Evolutionary conservation across 208 protist genomes (phyloP), one percentile per base, ranked within the genome.

Genomic region (Leishmania gerbilli): DNA sequence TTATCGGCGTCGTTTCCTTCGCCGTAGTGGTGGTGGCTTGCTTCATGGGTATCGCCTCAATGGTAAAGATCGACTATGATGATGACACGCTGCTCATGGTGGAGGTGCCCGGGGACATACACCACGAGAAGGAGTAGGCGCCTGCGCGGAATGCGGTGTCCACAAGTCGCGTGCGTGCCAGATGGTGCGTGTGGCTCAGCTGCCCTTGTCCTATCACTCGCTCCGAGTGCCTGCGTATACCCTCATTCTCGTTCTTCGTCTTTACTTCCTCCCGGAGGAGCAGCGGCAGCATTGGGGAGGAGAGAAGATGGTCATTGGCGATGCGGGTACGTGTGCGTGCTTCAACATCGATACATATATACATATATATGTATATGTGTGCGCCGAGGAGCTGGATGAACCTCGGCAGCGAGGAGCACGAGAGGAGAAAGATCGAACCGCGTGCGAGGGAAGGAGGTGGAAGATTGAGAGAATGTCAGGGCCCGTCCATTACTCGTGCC

Each of bases 81-180:
- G 88, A 95, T 74, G 94, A 97, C 83, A 89, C 92, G 4, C 88
- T 97, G 56, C 90, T 97, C 31, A 96, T 97, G 94, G 94, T 97
- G 13, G 94, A 97, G 84, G 91, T 97, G 27, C 87, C 91, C 1
- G 91, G 92, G 49, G 83, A 93, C n/a, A 77, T 69, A 7, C 65
- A 84, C 27, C 86, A 92, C 69, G 84, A 88, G 37, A 87, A 95
- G 79, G 84, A 90, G 78, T 71, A 81, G 67, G 11, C 21, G 53
- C 68, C 21, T 47, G 9, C 37, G 21, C 42, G 21, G 68, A 31
- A 72, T 6, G 24, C 17, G 8, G 11, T 24, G 42, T 51, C 3
- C 24, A 47, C 37, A 72, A n/a, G 40, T 47, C 15, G 42, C 68
- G 21, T 51, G 31, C 21, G 42, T 31, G 68, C 9, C 37, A 31